A percentile compares a stretch with the other conserved stretches of the same genome.
These are phyloP conservation scores for Monilinia aucupariae DNA, from an alignment of 2,329 filamentous ascomycete genomes.

Conservation along the genomic window DNA sequence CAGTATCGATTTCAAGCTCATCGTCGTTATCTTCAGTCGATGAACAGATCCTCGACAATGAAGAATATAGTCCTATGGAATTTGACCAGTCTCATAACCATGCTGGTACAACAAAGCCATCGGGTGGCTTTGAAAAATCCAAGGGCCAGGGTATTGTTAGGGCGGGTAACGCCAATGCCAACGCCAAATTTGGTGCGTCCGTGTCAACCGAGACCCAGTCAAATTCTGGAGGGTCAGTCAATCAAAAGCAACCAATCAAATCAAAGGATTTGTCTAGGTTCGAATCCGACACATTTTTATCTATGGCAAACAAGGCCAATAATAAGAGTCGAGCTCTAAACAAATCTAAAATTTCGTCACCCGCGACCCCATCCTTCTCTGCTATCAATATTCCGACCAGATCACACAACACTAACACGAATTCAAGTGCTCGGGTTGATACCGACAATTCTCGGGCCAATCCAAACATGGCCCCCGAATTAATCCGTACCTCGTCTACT, in stretches of 20 bases:
- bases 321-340: constrained; percentile 12
- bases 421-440: constrained; percentile 13
- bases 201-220: constrained; percentile 29
- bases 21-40: constrained; percentile 39
- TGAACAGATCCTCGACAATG: constrained; percentile 28
- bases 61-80: constrained; percentile 16
- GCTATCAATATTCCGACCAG: constrained; percentile 18
- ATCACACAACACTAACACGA: constrained; percentile 14
- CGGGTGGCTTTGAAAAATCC: constrained; percentile 6
- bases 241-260: constrained; percentile 29
- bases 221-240: constrained; percentile 18
- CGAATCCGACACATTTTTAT: constrained; percentile 31
- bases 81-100: constrained; percentile 16
- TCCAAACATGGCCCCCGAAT: constrained; percentile 20
- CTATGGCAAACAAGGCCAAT: constrained; percentile 18
- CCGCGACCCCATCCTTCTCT: constrained; percentile 20
- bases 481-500: constrained; percentile 19
- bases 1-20: constrained; percentile 33
- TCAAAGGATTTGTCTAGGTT: constrained; percentile 24
- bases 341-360: constrained; percentile 19
- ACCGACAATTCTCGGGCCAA: constrained; percentile 9
- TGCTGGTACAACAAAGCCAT: constrained; percentile 14
- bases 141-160: constrained; percentile 13
- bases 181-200: constrained; percentile 25
- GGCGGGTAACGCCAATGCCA: constrained; percentile 19